phyloP scores from a whole-genome alignment of 2,329 filamentous ascomycete species.

The Ophiocordyceps camponoti-saundersi region DNA sequence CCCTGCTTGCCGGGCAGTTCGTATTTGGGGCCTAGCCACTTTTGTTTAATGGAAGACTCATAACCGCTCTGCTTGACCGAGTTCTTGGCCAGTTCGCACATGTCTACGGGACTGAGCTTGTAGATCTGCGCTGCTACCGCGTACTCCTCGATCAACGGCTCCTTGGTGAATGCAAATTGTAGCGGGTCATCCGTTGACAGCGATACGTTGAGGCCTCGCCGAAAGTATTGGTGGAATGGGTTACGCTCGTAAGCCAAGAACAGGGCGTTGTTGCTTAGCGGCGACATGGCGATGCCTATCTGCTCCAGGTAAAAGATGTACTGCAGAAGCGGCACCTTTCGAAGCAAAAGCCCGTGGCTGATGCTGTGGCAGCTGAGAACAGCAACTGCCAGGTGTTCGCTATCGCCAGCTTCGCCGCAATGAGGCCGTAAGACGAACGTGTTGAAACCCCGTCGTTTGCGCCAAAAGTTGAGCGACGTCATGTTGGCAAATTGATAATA shows the following conservation, averaged over 20 bases:
- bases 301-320: constrained; percentile 98
- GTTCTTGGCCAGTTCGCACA: constrained; percentile 96
- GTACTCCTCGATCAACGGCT: constrained; percentile 95
- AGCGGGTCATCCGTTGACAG: constrained; percentile 92
- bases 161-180: constrained; percentile 96
- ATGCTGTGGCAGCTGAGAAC: constrained; percentile 92
- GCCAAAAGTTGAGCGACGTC: constrained; percentile 78
- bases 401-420: constrained; percentile 92
- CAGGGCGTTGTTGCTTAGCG: constrained; percentile 89
- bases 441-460: constrained; percentile 84
- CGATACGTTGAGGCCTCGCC: constrained; percentile 85
- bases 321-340: constrained; percentile 87
- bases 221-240: constrained; percentile 90
- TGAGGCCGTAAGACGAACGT: constrained; percentile 87
- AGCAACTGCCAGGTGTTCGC: constrained; percentile 84
- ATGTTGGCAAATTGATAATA: constrained; percentile 96
- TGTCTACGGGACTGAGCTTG: constrained; percentile 90
- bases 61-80: constrained; percentile 92
- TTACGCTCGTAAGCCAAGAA: constrained; percentile 96
- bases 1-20: constrained; percentile 63
- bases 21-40: constrained; percentile 75
- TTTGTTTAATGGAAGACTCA: constrained; percentile 72
- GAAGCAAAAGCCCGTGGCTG: constrained; percentile 78
- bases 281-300: constrained; percentile 98
- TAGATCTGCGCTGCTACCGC: constrained; percentile 97